Evolutionary conservation across 169 alveolate genomes (phyloP), one percentile per base, ranked within the genome.

Genomic region (Plasmodium gaboni): DNA sequence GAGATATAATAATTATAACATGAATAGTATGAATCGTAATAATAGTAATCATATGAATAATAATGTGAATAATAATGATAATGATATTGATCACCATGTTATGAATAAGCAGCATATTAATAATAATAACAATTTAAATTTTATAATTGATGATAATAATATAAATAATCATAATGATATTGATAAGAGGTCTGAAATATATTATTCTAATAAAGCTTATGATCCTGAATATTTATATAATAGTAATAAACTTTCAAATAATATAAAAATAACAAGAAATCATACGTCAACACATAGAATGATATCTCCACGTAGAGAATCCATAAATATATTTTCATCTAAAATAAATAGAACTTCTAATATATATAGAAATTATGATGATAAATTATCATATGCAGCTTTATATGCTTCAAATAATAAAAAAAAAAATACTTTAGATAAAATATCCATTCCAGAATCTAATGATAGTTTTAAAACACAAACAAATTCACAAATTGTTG

Each of bases 401-500:
- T 50, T 51, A 28, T 80, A 64, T 70, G 28, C 78, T 22, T 55
- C 22, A 17, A 38, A 38, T 38, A 38, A 38, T 38, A 74, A 63
- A 61, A 53, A 15, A 24, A 65, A 65, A 2, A 64, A 64, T 5
- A 80, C 65, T 53, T n/a, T 80, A 26, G 76, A 67, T 15, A 80
- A 24, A 48, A n/a, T 46, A 12, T 28, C 89, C 9, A 65, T 67
- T 38, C 59, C 57, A 38, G 89, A 80, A 15, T 17, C 83, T 51
- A 46, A 65, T 80, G 89, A 80, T 13, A 80, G 71, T 60, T 65
- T 48, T 59, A 83, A 83, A 67, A 68, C 91, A 60, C 91, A 68
- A 60, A 73, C 53, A 1, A 83, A 83, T 50, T 83, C 83, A 44
- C 91, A 60, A 46, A 83, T 83, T 44, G 91, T 83, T 9, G 91